phyloP scores from a whole-genome alignment of 495 filamentous ascomycete genomes.

The Hypoxylon intermedium region DNA sequence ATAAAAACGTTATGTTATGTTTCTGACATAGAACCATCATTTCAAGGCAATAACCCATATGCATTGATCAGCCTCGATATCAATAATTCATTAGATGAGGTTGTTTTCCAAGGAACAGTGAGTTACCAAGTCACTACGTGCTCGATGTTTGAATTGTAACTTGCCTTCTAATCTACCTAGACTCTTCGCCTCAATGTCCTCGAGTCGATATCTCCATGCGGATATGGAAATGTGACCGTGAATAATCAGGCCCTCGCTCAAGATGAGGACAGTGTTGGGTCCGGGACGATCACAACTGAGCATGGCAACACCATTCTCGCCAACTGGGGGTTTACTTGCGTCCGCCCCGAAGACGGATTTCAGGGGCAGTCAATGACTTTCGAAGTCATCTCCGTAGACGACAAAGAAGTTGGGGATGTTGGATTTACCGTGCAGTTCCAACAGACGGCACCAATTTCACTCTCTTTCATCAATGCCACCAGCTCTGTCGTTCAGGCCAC shows the following conservation, averaged over 20 bases:
- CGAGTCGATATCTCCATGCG: constrained; percentile 46
- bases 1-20: constrained; percentile 5
- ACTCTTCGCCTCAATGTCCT: constrained; percentile 45
- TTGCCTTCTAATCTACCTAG: constrained; percentile 18
- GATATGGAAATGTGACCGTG: constrained; percentile 46
- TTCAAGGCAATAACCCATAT: constrained; percentile 10
- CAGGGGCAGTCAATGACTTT: constrained; percentile 57
- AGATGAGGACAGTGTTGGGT: constrained; percentile 41
- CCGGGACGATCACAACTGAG: constrained; percentile 41
- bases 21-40: constrained; percentile 18
- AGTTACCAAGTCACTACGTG: constrained; percentile 7
- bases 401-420: constrained; percentile 42
- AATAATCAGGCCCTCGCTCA: constrained; percentile 45
- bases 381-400: constrained; percentile 49
- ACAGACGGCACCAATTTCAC: constrained; percentile 50
- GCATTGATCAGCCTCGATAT: constrained; percentile 36
- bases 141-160: not conserved
- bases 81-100: constrained; percentile 9
- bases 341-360: constrained; percentile 49
- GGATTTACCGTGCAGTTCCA: constrained; percentile 57
- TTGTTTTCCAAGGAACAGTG: constrained; percentile 24
- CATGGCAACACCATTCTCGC: constrained; percentile 39
- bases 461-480: constrained; percentile 48
- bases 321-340: constrained; percentile 57
- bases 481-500: constrained; percentile 18